Evolutionary conservation across 116 monocot genomes (phyloP).

Genomic region (Zostera marina): DNA sequence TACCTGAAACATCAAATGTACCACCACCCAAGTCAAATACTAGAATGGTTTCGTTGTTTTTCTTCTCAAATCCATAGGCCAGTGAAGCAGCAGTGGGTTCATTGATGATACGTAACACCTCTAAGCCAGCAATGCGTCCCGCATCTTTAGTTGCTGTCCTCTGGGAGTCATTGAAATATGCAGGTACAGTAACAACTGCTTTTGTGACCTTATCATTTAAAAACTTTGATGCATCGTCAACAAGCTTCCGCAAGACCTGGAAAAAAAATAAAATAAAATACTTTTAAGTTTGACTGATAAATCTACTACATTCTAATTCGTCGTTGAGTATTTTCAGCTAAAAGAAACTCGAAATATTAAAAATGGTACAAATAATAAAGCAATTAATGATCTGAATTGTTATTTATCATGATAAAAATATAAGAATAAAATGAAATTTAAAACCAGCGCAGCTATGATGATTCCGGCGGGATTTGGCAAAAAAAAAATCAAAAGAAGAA

Average conservation of each 20-base stretch:
- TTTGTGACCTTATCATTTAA: slow-evolving; percentile 38
- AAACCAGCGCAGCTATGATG: too few relatives aligned
- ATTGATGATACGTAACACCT: slow-evolving; percentile 55
- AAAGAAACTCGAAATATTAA: too few relatives aligned
- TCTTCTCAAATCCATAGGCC: slow-evolving; percentile 32
- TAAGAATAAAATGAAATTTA: too few relatives aligned
- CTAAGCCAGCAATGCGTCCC: slow-evolving; percentile 48
- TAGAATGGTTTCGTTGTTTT: slow-evolving; percentile 6
- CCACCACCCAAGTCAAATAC: slow-evolving; percentile 11
- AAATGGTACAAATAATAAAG: too few relatives aligned
- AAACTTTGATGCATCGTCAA: slow-evolving; percentile 37
- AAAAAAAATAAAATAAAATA: slow-evolving; percentile 2
- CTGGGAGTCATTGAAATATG: slow-evolving; percentile 53
- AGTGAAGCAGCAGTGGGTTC: slow-evolving; percentile 51
- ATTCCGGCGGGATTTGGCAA: too few relatives aligned
- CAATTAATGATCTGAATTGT: too few relatives aligned
- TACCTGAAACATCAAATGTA: slow-evolving; percentile 10
- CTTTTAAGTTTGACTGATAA: neutral
- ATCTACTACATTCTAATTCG: neutral
- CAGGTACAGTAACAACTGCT: slow-evolving; percentile 49
- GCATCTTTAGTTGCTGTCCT: slow-evolving; percentile 61
- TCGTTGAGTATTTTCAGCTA: too few relatives aligned
- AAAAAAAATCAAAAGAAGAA: too few relatives aligned
- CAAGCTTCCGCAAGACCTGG: slow-evolving; percentile 47
- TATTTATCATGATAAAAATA: too few relatives aligned